Evolutionary conservation across 345 rosid genomes (phyloP).

Genomic region (Rhizophora mangle): DNA sequence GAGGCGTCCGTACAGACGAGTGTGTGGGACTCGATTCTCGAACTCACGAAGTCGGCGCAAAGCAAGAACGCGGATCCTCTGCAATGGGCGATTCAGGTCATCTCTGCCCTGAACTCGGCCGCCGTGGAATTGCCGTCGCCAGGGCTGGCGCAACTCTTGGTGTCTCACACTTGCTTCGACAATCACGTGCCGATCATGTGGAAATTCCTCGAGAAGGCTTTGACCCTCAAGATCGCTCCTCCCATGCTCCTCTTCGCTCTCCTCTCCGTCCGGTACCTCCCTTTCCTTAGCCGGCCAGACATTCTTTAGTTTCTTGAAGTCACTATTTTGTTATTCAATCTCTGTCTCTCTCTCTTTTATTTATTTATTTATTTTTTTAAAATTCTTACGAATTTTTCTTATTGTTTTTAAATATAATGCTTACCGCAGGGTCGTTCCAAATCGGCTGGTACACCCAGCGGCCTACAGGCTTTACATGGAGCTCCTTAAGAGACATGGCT

Average conservation of each 20-base stretch:
- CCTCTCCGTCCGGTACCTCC: conserved; percentile 64
- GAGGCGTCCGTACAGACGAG: conserved; percentile 35
- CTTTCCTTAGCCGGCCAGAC: not conserved
- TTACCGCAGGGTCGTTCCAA: conserved; percentile 66
- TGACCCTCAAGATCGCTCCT: conserved; percentile 60
- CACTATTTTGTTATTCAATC: not conserved
- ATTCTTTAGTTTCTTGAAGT: not conserved
- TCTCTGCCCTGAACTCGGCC: conserved; percentile 51
- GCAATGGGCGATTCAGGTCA: conserved; percentile 71
- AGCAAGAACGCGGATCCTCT: conserved; percentile 62
- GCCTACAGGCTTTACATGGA: conserved; percentile 91
- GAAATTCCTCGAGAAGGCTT: conserved; percentile 91
- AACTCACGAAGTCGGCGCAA: conserved; percentile 64
- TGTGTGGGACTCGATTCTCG: conserved; percentile 65
- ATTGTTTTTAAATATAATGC: not conserved
- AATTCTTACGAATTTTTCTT: not conserved
- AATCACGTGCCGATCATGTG: conserved; percentile 83
- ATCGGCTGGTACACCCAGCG: conserved; percentile 58
- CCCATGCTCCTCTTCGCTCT: conserved; percentile 82
- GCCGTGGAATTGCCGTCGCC: conserved; percentile 65
- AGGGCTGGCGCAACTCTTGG: conserved; percentile 70
- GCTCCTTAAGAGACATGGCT: conserved; percentile 74
- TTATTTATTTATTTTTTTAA: not conserved
- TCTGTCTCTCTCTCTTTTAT: not conserved
- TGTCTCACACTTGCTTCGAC: conserved; percentile 85